Base-by-base conservation (phyloP, 2,329 filamentous ascomycete genomes). In the Alternaria tenuissima region DNA sequence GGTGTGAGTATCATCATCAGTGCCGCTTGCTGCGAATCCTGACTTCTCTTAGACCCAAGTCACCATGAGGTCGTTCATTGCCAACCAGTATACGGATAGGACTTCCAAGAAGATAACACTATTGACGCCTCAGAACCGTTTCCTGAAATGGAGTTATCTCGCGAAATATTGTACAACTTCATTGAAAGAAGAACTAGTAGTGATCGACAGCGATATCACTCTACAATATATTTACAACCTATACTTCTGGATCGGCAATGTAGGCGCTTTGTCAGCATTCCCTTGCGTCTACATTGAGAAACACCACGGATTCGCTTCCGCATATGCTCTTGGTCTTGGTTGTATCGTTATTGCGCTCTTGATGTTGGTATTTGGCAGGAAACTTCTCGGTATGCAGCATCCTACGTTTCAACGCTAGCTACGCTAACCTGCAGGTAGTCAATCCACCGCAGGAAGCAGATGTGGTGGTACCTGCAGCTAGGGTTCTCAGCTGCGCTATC, bases 271-370 rank as follows among this genome's bases (percentile, higher is more conserved):
- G 7, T 90, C 87, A 0, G 81, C 87, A 55, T 73, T 78, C 66
- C 88, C 86, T 7, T 92, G 88, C 0, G 87, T 87, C 1, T 88
- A 87, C 72, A 85, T 92, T 81, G 91, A 93, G 76, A 80, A 85
- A 59, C 84, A 89, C 68, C 77, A 88, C 58, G 88, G 87, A 4
- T 93, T 91, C 78, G 86, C 89, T 84, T 84, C 84, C 1, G 89
- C 88, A 3, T 92, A 85, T 69, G 77, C 88, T 16, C 76, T 91
- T 38, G 85, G 86, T 49, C 85, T 89, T 65, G 83, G 82, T 72
- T 85, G 89, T 78, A 91, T 92, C 79, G 79, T 85, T 57, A 75
- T 89, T 14, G 87, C 88, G 39, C 84, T 89, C 26, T 72, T 85
- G 42, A 81, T 89, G 52, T 80, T 88, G 5, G 61, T 87, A 39